phyloP scores from a whole-genome alignment of 1,284 basidiomycete genomes.

The Trichosporon inkin region DNA sequence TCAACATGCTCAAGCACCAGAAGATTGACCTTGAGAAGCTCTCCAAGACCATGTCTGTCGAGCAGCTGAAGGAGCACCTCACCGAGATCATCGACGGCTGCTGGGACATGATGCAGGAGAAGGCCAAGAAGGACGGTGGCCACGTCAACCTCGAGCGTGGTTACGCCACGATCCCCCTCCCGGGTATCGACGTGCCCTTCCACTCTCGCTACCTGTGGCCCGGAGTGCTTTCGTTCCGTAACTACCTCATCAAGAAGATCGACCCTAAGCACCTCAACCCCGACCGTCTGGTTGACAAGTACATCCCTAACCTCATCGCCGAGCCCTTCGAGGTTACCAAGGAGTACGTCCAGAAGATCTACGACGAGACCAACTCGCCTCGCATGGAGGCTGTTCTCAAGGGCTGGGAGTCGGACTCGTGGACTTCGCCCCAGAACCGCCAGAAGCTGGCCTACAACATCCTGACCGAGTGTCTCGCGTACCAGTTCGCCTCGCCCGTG shows the following conservation, averaged over 20 bases:
- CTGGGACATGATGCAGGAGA: conserved; percentile 66
- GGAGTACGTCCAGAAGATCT: conserved; percentile 89
- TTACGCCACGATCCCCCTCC: conserved; percentile 90
- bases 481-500: conserved; percentile 86
- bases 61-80: conserved; percentile 57
- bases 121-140: conserved; percentile 66
- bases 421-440: conserved; percentile 74
- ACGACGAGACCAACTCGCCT: conserved; percentile 89
- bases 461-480: conserved; percentile 91
- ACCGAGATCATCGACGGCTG: conserved; percentile 86
- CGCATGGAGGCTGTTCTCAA: conserved; percentile 87
- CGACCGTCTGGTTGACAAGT: conserved; percentile 85
- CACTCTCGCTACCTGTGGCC: conserved; percentile 97
- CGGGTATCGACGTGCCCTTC: conserved; percentile 98
- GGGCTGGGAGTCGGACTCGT: conserved; percentile 88
- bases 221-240: conserved; percentile 71
- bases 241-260: conserved; percentile 97
- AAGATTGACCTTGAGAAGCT: conserved; percentile 95
- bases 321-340: conserved; percentile 87
- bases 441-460: conserved; percentile 93
- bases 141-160: conserved; percentile 93
- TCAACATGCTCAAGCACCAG: conserved; percentile 94
- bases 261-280: conserved; percentile 84
- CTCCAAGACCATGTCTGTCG: conserved; percentile 48
- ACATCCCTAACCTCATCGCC: conserved; percentile 95